Evolutionary conservation across 2,329 filamentous ascomycete genomes (phyloP), one percentile per base, ranked within the genome.

Genomic region (Coniochaeta sp.): DNA sequence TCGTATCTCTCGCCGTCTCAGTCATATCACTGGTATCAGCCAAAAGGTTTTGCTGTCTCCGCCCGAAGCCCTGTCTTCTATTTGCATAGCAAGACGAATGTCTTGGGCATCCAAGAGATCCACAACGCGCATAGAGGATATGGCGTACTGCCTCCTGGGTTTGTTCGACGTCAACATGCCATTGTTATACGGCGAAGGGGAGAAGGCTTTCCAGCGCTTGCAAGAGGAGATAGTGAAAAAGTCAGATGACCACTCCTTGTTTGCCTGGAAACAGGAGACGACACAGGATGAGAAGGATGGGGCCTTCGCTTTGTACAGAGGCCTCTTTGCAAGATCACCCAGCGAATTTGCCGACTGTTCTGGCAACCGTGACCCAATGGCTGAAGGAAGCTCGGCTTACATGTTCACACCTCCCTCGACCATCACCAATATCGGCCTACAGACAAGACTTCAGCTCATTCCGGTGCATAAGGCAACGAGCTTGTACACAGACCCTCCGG

Each of bases 11-110:
- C 19, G 24, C 3, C 9, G 24, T 4, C 42, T 47, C 9, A 47
- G n/a, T 9, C 2, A 5, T 4, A 47, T 47, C 12, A 52, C 47
- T 3, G 47, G 47, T 24, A 52, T 52, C 47, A 30, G 14, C 22
- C 22, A 30, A n/a, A 10, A 28, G 1, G 6, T 52, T 3, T 14
- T 52, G 26, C 5, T 8, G 44, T 26, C 12, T 26, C 17, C 6
- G 19, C n/a, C 9, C 17, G 47, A 10, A 22, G 22, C 14, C 14
- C 2, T 38, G n/a, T 36, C 28, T 4, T 22, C 28, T 2, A 22
- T 22, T 30, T 24, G 24, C 58, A 59, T 52, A 62, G 58, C 60
- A 64, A 12, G n/a, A 17, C 38, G 57, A 3, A 58, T 58, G 57
- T 30, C 38, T 14, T 58, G 57, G 42, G 38, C 42, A 9, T 9